Percentiles rank a stretch among this genome's conserved stretches.
Evolutionary conservation across 768 basidiomycete genomes (phyloP).

Genomic region (Suillus alpinus): DNA sequence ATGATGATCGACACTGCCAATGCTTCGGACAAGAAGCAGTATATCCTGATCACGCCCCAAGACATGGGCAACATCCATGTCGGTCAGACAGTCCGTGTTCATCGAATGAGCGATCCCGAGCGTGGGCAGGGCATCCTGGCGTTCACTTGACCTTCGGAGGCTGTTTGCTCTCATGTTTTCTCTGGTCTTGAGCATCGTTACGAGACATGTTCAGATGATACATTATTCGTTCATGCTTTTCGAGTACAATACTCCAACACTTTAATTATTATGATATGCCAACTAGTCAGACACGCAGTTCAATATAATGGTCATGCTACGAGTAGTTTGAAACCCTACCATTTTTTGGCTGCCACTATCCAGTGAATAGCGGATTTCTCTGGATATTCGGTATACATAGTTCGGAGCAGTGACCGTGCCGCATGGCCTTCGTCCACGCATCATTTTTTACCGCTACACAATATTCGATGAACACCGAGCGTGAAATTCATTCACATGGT

Average conservation of each 20-base stretch:
- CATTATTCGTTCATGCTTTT: neutral
- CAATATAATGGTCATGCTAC: neutral
- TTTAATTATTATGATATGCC: neutral
- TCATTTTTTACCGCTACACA: neutral
- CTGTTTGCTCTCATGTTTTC: neutral
- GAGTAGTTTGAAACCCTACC: no score
- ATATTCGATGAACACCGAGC: neutral
- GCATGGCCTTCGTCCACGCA: neutral
- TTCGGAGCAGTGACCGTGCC: neutral
- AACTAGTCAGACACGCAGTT: neutral
- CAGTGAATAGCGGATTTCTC: no score
- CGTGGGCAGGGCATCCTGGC: conserved; percentile 54
- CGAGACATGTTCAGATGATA: neutral
- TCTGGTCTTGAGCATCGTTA: neutral
- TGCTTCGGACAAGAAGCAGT: conserved; percentile 84
- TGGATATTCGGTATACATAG: no score
- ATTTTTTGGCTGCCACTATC: no score
- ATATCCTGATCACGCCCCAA: conserved; percentile 94
- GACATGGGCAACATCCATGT: conserved; percentile 76
- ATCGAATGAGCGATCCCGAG: conserved; percentile 77
- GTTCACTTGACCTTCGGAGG: conserved; percentile 20
- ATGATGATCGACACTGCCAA: conserved; percentile 96
- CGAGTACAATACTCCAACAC: neutral
- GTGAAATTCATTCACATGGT: neutral
- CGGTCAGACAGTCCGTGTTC: conserved; percentile 69